Evolutionary conservation across 305 asterid species (phyloP), one percentile per base, ranked within the genome.

Genomic region (Coffea humblotiana): DNA sequence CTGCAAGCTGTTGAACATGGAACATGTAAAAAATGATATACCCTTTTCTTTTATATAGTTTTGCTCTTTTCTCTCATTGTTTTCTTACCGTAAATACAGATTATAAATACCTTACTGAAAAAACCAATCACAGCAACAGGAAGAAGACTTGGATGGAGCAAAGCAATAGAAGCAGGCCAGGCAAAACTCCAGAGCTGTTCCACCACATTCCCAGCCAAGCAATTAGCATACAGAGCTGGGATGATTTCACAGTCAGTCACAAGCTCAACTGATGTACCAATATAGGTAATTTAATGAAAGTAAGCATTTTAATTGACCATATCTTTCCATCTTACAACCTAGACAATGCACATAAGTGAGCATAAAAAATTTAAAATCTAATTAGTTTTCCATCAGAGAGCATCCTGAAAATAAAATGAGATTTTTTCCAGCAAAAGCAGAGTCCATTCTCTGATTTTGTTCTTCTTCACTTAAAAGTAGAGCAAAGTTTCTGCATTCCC

Each of bases 171-270:
- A 80, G 94, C 96, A 77, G 99, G 99, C 92, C 97, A 96, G 81
- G 98, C 94, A 51, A 96, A 94, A 87, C 82, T 92, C 99, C 99
- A 94, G 21, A 96, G 97, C 87, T 96, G 98, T 86, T 96, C 99
- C 85, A 94, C 98, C 90, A 90, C 83, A 89, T 91, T 92, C 84
- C 96, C 99, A 84, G 93, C 98, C 86, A 92, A 84, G 88, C 97
- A 96, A 90, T 94, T 90, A 85, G 92, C 99, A 80, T 94, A 94
- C 64, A 96, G 85, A 84, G 98, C 99, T 95, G 92, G 78, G 79
- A 49, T 74, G 58, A 76, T 79, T 40, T 37, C 82, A 77, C 65
- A 71, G 78, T 23, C 27, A 48, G 72, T 84, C 72, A 82, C 84
- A 69, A 65, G 48, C 78, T 70, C 51, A 72, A 67, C 48, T 52